phyloP scores from a whole-genome alignment of 306 rosid genomes.

The Lathyrus sativus region DNA sequence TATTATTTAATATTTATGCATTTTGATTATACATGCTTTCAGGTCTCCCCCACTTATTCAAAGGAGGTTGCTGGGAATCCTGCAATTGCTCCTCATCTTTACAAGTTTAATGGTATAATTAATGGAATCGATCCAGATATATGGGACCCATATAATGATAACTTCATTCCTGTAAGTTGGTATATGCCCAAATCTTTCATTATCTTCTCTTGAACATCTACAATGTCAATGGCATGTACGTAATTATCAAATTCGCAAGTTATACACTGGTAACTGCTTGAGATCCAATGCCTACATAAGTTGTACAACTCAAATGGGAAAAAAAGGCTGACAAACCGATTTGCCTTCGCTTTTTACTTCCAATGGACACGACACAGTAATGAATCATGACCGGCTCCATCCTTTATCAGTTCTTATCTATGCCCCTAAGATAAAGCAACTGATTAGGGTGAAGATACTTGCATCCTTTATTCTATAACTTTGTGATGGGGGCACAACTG shows the following conservation, averaged over 20 bases:
- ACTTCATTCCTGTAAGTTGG: slow-evolving; percentile 85
- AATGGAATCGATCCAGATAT: slow-evolving; percentile 96
- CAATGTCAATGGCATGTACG: neutral
- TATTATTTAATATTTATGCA: neutral
- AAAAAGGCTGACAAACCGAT: neutral
- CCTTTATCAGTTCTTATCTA: slow-evolving; percentile 23
- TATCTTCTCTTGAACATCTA: neutral
- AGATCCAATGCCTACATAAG: slow-evolving; percentile 15
- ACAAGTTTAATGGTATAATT: slow-evolving; percentile 92
- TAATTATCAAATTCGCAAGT: neutral
- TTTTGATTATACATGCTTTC: slow-evolving; percentile 35
- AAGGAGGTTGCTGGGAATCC: slow-evolving; percentile 82
- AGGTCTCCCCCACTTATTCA: slow-evolving; percentile 89
- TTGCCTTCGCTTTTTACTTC: slow-evolving; percentile 15
- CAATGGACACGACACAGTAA: slow-evolving; percentile 14
- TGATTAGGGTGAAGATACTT: slow-evolving; percentile 18
- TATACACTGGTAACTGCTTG: slow-evolving; percentile 13
- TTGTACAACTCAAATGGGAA: neutral
- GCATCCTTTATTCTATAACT: slow-evolving; percentile 32
- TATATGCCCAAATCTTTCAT: slow-evolving; percentile 9
- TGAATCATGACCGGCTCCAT: slow-evolving; percentile 1
- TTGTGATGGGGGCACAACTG: slow-evolving; percentile 19
- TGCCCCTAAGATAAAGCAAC: slow-evolving; percentile 10
- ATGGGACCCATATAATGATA: slow-evolving; percentile 91
- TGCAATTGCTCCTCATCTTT: slow-evolving; percentile 67